Base-by-base conservation (phyloP, 495 filamentous ascomycete genomes). In the Xylaria flabelliformis region DNA sequence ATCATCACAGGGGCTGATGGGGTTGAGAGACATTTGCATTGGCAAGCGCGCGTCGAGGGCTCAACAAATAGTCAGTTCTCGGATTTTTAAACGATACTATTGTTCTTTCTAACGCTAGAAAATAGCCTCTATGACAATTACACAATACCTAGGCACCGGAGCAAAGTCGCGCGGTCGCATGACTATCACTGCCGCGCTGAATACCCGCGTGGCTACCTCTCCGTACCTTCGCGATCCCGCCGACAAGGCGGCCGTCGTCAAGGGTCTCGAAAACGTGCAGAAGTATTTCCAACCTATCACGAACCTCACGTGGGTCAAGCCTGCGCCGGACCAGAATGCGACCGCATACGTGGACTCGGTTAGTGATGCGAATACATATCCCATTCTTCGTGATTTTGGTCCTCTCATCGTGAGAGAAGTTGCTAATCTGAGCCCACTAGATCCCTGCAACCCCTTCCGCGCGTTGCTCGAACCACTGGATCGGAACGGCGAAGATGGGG, bases 141-240 rank as follows among this genome's bases (percentile, higher is more conserved):
- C 81, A 26, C 85, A 88, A 66, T 89, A 89, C 69, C 83, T 89
- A 29, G 87, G 86, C 53, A 86, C 85, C 34, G 88, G 88, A 21
- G 76, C 82, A 2, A 83, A 81, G 29, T 87, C 84, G 42, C 82
- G 88, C 36, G 88, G 88, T 3, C 84, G 83, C 3, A 82, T 85
- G 59, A 82, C 82, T 17, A 87, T 90, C 74, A 82, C 75, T 29
- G 78, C 80, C 44, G 79, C 76, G 50, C 76, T 89, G 13, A 83
- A 81, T 77, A 87, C 85, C 76, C 77, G 73, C 39, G 82, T 86
- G 10, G 80, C 81, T 29, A 75, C 75, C 19, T 63, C 72, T 19
- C 86, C 86, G 9, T 88, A 83, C 74, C 83, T 86, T 29, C 74
- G 76, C 56, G 80, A 81, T 48, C 63, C 74, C 46, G 75, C 74